Conservation (phyloP, 2,329 filamentous ascomycete genomes). For the Fusarium coffeatum region DNA sequence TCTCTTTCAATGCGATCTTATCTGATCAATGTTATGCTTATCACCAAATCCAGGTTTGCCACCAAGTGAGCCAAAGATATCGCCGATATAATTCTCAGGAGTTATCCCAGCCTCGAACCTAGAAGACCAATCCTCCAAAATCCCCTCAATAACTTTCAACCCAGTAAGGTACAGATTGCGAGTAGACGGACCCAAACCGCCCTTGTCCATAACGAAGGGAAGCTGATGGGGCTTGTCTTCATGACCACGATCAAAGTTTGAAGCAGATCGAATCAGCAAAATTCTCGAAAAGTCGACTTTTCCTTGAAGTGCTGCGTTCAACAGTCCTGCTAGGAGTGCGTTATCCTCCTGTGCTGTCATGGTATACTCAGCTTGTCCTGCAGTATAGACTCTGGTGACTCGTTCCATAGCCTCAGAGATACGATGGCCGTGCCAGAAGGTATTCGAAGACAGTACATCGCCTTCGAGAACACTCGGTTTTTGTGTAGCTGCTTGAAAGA, state of each 20-base stretch:
- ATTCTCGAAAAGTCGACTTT: constrained; percentile 35
- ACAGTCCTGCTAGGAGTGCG: constrained; percentile 24
- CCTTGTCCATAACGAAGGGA: constrained; percentile 39
- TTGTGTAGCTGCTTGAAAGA: constrained; percentile 12
- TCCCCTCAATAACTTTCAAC: constrained; percentile 26
- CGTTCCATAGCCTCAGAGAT: constrained; percentile 38
- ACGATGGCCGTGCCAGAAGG: constrained; percentile 37
- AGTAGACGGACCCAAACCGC: constrained; percentile 33
- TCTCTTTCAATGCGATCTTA: background rate
- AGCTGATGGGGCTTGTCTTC: constrained; percentile 32
- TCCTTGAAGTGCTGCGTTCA: constrained; percentile 28
- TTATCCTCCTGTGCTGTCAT: constrained; percentile 44
- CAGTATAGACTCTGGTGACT: constrained; percentile 29
- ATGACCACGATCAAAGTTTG: constrained; percentile 37
- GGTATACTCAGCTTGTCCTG: constrained; percentile 26
- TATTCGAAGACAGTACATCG: constrained; percentile 38
- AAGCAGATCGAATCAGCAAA: constrained; percentile 34
- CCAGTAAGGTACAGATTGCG: constrained; percentile 32
- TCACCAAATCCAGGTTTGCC: constrained; percentile 32
- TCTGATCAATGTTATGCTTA: background rate
- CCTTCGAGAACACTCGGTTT: constrained; percentile 30
- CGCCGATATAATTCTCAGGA: constrained; percentile 31
- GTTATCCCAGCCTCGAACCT: constrained; percentile 24
- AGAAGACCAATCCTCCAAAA: constrained; percentile 16
- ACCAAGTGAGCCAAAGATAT: constrained; percentile 39